Base-by-base conservation (phyloP, 2,329 filamentous ascomycete genomes). In the Colletotrichum paranaense region DNA sequence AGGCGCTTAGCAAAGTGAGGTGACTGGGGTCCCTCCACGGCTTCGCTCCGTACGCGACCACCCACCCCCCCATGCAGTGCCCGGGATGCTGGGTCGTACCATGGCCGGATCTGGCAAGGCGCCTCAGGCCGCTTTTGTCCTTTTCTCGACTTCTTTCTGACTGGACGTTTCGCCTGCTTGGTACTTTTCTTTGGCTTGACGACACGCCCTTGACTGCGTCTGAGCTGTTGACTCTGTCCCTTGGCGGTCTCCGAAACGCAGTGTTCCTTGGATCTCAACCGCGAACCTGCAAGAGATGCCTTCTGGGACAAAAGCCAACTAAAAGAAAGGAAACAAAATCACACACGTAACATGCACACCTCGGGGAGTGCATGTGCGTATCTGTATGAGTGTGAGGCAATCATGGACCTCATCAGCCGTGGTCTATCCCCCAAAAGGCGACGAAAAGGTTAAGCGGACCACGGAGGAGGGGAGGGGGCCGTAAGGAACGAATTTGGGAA, bases 61-160 rank as follows among this genome's bases (percentile, higher is more conserved):
- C 64, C n/a, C 57, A 60, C 42, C 62, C 42, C 62, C 62, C 74
- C 62, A 73, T 75, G 74, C 74, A 75, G 66, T 62, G 73, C 74
- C 75, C 75, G 67, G 75, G 75, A 76, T 76, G 14, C 67, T 68
- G 75, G 75, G 72, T 71, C 68, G 52, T 66, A 71, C 74, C 68
- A 71, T 60, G 38, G 19, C 75, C 62, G 60, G 28, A 57, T 69
- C 46, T 8, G 67, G 62, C 52, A 58, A 73, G 57, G 73, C 42
- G 24, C 38, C 35, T 3, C 62, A 35, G 62, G 74, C 72, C 53
- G 72, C 67, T 74, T 67, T 73, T 69, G 26, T 58, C 26, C 30
- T 53, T 22, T 16, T 26, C 28, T 9, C 35, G 12, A 38, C 42
- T 56, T 38, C 11, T 30, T 22, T 26, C 46, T 32, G 16, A 32